Evolutionary conservation across 768 basidiomycete genomes (phyloP), one percentile per base, ranked within the genome.

Genomic region (Hortiboletus campestris): DNA sequence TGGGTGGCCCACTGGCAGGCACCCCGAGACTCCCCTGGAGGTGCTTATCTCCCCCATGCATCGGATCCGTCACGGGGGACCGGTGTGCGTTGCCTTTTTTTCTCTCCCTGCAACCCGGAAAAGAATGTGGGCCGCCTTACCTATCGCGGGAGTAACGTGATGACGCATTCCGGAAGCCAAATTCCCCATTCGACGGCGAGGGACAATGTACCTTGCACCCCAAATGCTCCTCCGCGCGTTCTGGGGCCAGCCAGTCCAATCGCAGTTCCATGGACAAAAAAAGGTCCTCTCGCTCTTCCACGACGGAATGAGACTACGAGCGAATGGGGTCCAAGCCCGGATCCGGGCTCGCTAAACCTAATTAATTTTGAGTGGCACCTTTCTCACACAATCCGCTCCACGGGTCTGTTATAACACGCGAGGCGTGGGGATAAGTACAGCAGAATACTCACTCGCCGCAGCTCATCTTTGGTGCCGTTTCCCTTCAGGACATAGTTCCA

Each of bases 11-110:
- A n/a, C n/a, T n/a, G n/a, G n/a, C n/a, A 55, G 28, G 43, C 38
- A 55, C 39, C 35, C 10, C 22, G 57, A 43, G 29, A 22, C 44
- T 56, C 59, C 45, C 28, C 42, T 34, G 17, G 20, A 34, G 13
- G n/a, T 36, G 47, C 46, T 44, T 51, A 52, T 52, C 49, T 49
- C 60, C 61, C 28, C 51, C 48, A 45, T 29, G 29, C 13, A 59
- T 54, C 51, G 48, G 51, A 59, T 58, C 55, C 60, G 41, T 53
- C 45, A 14, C 28, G 56, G 13, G 49, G 39, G 25, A 40, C 38
- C n/a, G 40, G 38, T 25, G 32, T 29, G 29, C 28, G 45, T 46
- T 32, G 16, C 17, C n/a, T 40, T 12, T n/a, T 42, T 43, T 57
- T 9, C 25, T 36, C 51, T 12, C 51, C 31, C 11, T 36, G 29